Evolutionary conservation across 2,329 filamentous ascomycete species (phyloP).

Genomic region (Thielaviopsis cerberus): DNA sequence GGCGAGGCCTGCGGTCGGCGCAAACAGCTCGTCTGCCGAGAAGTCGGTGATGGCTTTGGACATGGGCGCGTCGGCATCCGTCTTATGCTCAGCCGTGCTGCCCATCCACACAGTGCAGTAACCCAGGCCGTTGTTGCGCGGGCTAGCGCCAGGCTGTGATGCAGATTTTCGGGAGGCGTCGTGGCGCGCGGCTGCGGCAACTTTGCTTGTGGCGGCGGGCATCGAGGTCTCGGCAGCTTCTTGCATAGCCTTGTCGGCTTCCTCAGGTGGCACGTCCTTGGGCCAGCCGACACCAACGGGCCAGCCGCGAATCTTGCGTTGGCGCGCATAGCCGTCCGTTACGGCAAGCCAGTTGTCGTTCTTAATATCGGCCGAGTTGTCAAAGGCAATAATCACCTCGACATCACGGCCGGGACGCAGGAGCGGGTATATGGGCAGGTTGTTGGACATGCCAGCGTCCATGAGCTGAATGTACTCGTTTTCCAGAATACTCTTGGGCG

Average conservation of each 20-base stretch:
- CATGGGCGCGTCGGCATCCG: constrained; percentile 19
- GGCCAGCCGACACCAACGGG: constrained; percentile 92
- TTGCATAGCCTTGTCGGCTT: constrained; percentile 27
- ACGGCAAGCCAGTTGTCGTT: constrained; percentile 94
- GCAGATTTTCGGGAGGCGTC: constrained; percentile 7
- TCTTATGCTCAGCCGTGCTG: constrained; percentile 52
- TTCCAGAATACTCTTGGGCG: constrained; percentile 58
- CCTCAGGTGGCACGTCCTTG: constrained; percentile 20
- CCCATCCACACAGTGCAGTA: constrained; percentile 96
- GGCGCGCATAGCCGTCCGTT: constrained; percentile 77
- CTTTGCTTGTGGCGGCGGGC: constrained; percentile 44
- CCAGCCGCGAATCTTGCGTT: constrained; percentile 86
- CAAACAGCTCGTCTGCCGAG: constrained; percentile 42
- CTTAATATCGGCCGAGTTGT: constrained; percentile 81
- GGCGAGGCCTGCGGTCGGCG: constrained; percentile 62
- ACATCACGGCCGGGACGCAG: constrained; percentile 75
- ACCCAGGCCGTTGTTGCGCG: constrained; percentile 39
- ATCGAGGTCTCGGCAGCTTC: constrained; percentile 46
- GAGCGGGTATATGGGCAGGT: constrained; percentile 85
- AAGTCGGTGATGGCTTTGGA: constrained; percentile 40
- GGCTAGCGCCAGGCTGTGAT: not conserved
- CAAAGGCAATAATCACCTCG: constrained; percentile 81
- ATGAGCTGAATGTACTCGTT: constrained; percentile 62
- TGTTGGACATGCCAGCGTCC: constrained; percentile 98
- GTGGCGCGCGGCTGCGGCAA: constrained; percentile 32